Base-by-base conservation (phyloP, 192 early-diverging fungal species). In the Linnemannia elongata region DNA sequence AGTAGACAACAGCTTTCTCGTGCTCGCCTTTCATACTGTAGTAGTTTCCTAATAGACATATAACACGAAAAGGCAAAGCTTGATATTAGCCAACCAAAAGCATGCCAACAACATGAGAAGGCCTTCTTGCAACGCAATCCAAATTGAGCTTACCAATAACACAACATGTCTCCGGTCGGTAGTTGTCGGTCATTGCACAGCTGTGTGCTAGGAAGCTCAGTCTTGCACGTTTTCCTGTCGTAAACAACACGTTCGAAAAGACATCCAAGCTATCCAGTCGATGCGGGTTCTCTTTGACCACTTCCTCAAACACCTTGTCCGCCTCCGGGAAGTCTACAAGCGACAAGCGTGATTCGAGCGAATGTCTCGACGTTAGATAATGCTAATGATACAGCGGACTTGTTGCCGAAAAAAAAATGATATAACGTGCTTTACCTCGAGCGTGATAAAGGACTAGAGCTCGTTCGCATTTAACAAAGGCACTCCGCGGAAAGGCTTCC, bases 241-340 rank as follows among this genome's bases (percentile, higher is more conserved):
- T 93, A 89, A 93, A 99, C 20, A 99, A 91, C 20, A 97, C 90
- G 88, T 98, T 96, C 9, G 97, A 98, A 83, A 95, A 97, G 9
- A 95, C 81, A 81, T 99, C 97, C 87, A 94, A 90, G 66, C 93
- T 89, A 80, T 99, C 97, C 9, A 99, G 79, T 10, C 93, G 88
- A 88, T 92, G 93, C 5, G 98, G 98, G 77, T 99, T 94, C 9
- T 84, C 75, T 71, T 90, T 77, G 27, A 94, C 91, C 54, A 98
- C 83, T 20, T 91, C 89, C 36, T 94, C 94, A 89, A 98, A 99
- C 44, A 91, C 75, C 30, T 81, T 82, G 13, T 91, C 90, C 0
- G 97, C 93, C 79, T 94, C 93, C 39, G 92, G 91, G 78, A 94
- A 97, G 69, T 97, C 97, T 95, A 76, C 33, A 44, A 38, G n/a